phyloP scores from a whole-genome alignment of 2,329 filamentous ascomycete genomes.

The Chrysoporthe deuterocubensis region DNA sequence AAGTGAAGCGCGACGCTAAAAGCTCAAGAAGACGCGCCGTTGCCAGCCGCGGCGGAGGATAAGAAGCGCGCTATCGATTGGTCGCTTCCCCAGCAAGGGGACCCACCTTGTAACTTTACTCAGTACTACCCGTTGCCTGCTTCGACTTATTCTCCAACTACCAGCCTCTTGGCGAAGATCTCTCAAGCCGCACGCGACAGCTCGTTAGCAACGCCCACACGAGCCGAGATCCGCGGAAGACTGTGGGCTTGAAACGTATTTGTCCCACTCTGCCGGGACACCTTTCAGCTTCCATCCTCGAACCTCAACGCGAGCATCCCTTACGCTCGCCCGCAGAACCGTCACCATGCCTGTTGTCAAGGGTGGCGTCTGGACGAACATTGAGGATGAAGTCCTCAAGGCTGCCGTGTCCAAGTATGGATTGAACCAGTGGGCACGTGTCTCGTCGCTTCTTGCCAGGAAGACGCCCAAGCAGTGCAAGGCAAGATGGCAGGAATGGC shows the following conservation, averaged over 20 bases:
- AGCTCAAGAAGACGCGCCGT: constrained; percentile 13
- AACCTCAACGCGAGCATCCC: constrained; percentile 1
- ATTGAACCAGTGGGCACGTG: constrained; percentile 96
- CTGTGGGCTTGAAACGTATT: background rate
- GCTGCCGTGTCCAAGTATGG: constrained; percentile 94
- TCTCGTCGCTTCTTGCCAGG: constrained; percentile 92
- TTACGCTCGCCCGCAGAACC: background rate
- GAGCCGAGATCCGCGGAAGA: background rate
- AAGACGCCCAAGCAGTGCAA: constrained; percentile 99
- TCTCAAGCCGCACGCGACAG: background rate
- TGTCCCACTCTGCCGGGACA: background rate
- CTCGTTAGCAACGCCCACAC: background rate
- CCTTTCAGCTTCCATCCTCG: background rate
- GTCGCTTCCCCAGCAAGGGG: background rate
- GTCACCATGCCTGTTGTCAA: constrained; percentile 71
- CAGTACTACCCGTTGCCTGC: background rate
- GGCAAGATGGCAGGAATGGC: constrained; percentile 97
- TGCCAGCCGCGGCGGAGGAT: constrained; percentile 9
- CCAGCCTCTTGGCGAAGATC: background rate
- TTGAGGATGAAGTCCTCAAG: constrained; percentile 96
- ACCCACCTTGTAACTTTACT: constrained; percentile 7
- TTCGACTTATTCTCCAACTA: background rate
- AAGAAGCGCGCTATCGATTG: constrained; percentile 3
- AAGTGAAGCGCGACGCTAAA: constrained; percentile 9
- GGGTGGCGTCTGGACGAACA: constrained; percentile 76